Conservation (phyloP, 768 basidiomycete genomes). For the Tulasnella sp. region DNA sequence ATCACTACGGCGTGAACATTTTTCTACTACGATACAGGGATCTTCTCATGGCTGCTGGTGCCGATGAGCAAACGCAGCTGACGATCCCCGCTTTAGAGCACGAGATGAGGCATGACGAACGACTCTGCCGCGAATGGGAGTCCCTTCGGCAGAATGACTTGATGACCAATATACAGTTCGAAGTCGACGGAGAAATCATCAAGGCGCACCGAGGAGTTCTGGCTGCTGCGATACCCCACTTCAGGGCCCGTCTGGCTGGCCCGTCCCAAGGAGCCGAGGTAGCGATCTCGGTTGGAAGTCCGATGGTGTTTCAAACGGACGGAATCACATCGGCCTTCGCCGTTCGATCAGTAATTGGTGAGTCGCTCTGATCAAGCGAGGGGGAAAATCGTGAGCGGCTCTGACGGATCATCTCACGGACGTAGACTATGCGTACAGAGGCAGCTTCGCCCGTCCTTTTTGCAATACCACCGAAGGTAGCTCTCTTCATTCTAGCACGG, state of each 20-base stretch:
- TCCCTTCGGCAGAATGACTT: neutral
- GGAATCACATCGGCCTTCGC: neutral
- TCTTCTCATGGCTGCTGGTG: neutral
- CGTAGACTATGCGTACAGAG: conserved; percentile 1
- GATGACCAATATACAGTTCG: neutral
- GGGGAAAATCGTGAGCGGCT: neutral
- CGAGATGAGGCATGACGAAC: neutral
- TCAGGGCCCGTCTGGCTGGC: neutral
- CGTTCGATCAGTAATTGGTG: neutral
- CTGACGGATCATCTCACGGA: neutral
- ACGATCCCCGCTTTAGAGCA: neutral
- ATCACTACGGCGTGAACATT: neutral
- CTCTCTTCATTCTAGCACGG: too few species aligned
- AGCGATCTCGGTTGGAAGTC: neutral
- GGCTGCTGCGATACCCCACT: neutral
- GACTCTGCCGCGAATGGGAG: neutral
- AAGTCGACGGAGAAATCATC: neutral
- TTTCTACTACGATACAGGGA: neutral
- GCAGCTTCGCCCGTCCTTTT: neutral
- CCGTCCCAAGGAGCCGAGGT: neutral
- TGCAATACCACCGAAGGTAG: neutral
- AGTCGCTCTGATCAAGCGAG: neutral
- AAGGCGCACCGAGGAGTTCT: conserved; percentile 3
- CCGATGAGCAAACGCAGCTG: neutral
- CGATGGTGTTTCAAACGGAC: neutral